Evolutionary conservation across 2,329 filamentous ascomycete genomes (phyloP).

Genomic region (Diaporthe batatas): DNA sequence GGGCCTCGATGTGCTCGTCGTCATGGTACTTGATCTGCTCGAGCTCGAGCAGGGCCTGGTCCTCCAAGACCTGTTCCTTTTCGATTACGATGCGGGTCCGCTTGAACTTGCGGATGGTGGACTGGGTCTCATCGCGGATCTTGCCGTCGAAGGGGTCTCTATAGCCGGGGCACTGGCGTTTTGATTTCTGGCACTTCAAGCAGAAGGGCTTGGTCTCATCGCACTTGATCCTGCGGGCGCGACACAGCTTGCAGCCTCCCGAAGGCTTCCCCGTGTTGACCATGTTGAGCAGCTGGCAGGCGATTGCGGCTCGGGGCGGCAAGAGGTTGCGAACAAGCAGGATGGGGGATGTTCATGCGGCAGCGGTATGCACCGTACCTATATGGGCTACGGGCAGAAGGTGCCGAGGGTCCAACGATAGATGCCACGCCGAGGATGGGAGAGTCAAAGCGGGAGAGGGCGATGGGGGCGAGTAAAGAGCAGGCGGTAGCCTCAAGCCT

Average conservation of each 20-base stretch:
- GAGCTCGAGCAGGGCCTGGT: neutral
- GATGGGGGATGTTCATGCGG: neutral
- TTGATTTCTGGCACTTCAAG: slow-evolving; percentile 45
- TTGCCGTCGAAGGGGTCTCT: slow-evolving; percentile 45
- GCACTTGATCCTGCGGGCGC: slow-evolving; percentile 46
- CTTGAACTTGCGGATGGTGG: slow-evolving; percentile 43
- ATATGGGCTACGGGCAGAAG: neutral
- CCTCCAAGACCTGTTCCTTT: slow-evolving; percentile 31
- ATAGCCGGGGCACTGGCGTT: slow-evolving; percentile 46
- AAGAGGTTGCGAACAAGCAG: neutral
- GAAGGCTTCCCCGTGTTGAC: slow-evolving; percentile 47
- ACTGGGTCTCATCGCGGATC: slow-evolving; percentile 46
- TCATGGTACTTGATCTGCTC: neutral
- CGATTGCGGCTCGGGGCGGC: neutral
- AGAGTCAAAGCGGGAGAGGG: slow-evolving; percentile 17
- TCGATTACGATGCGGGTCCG: slow-evolving; percentile 28
- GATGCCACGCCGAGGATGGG: slow-evolving; percentile 3
- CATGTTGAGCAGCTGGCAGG: slow-evolving; percentile 38
- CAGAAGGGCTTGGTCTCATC: slow-evolving; percentile 47
- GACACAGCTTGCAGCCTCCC: slow-evolving; percentile 46
- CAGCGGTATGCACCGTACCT: slow-evolving; percentile 10
- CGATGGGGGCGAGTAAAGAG: slow-evolving; percentile 9
- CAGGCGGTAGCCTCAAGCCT: neutral
- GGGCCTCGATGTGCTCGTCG: neutral
- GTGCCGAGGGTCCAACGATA: neutral